Conservation (phyloP, 768 basidiomycete genomes). For the Xerocomellus chrysenteron region DNA sequence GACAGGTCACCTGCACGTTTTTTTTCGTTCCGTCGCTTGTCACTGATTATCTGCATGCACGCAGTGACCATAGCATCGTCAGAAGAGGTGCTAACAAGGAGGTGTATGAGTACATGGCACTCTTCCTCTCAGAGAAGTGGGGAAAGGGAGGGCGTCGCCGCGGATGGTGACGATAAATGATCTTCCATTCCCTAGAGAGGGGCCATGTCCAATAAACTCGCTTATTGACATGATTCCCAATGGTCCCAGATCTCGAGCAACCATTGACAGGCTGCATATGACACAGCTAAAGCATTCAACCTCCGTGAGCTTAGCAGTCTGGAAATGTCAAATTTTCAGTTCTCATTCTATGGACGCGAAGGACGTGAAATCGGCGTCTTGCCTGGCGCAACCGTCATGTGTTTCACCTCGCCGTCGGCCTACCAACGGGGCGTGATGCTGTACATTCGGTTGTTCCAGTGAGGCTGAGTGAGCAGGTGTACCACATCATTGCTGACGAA, state of each 20-base stretch:
- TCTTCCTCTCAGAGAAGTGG: slow-evolving; percentile 90
- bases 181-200: neutral
- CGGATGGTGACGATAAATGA: slow-evolving; percentile 45
- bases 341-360: neutral
- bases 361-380: neutral
- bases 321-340: neutral
- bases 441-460: slow-evolving; percentile 1
- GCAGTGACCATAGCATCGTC: slow-evolving; percentile 77
- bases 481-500: neutral
- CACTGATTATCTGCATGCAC: slow-evolving; percentile 7
- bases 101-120: slow-evolving; percentile 82
- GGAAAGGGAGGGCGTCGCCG: slow-evolving; percentile 72
- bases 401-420: neutral
- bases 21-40: neutral
- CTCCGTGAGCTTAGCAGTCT: neutral
- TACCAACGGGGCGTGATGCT: neutral
- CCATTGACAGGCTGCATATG: neutral
- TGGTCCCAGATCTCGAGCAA: neutral
- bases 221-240: slow-evolving; percentile 8
- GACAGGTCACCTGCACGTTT: slow-evolving; percentile 63
- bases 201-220: slow-evolving; percentile 3
- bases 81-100: slow-evolving; percentile 79
- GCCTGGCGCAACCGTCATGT: neutral
- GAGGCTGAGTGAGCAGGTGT: neutral
- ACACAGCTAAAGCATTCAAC: neutral